Evolutionary conservation across 2,329 filamentous ascomycete species (phyloP), one percentile per base, ranked within the genome.

Genomic region (Phialemoniopsis sp.): DNA sequence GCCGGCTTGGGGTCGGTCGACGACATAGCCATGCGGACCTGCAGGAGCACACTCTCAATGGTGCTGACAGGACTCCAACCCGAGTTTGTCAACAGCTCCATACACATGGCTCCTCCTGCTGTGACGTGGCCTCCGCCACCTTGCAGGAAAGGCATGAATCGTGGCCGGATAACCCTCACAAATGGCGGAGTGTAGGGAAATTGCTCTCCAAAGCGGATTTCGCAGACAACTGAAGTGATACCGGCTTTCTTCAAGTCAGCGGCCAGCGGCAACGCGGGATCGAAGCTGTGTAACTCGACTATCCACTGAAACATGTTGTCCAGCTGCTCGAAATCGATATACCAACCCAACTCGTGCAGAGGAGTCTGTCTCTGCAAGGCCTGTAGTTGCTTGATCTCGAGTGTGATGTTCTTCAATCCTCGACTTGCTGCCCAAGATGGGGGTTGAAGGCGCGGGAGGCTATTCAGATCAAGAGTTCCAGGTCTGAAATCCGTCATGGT

Each of bases 101-200:
- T 90, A 59, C 78, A 81, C 64, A 96, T 78, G 2, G 89, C 87
- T 2, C 90, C 90, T 17, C 90, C 90, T 2, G 72, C 66, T 0
- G 90, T 95, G 43, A 96, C 83, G 57, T 95, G 87, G 1, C 89
- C 89, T 17, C 90, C 90, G 15, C 89, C 90, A 5, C 89, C 88
- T 5, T 68, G 51, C 18, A 67, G 56, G 53, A 91, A 91, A 3
- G 78, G 71, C 15, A 91, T 58, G 58, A 95, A 91, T 5, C 84
- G 82, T 2, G 90, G 90, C 6, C 85, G 79, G 38, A 95, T 75
- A 13, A 95, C 80, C 7, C 90, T 82, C 19, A 95, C 78, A 53
- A 95, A 95, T 0, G 90, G 90, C 4, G 90, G 90, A 1, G 78
- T 74, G 54, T 85, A 78, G 0, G 90, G 90, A 47, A 82, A 95